A percentile compares a stretch with the other conserved stretches of the same genome.
Evolutionary conservation across 345 rosid genomes (phyloP).

Genomic region (Aurinia saxatilis): DNA sequence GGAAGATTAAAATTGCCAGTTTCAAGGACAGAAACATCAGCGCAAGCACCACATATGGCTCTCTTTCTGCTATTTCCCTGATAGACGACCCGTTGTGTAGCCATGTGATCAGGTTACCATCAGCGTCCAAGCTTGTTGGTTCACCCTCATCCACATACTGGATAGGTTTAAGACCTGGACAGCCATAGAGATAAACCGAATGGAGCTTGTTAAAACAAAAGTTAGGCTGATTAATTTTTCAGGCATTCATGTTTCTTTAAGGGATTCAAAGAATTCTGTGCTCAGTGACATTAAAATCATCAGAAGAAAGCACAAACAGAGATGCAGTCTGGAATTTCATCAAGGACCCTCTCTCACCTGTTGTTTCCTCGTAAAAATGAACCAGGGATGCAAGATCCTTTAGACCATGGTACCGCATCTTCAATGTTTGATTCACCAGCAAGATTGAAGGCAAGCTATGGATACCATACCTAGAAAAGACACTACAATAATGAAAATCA

Average conservation of each 20-base stretch:
- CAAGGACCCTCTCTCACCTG: conserved; percentile 38
- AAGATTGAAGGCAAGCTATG: conserved; percentile 83
- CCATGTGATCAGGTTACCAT: conserved; percentile 27
- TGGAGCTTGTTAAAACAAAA: not conserved
- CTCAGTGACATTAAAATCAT: not conserved
- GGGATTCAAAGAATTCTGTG: not conserved
- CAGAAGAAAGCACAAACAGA: not conserved
- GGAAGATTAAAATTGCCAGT: conserved; percentile 41
- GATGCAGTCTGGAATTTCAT: not conserved
- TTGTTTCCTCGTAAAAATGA: conserved; percentile 62
- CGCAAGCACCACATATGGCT: conserved; percentile 52
- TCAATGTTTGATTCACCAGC: conserved; percentile 56
- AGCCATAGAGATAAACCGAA: conserved; percentile 7
- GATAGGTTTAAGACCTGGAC: conserved; percentile 54
- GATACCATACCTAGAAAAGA: conserved; percentile 81
- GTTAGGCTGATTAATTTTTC: not conserved
- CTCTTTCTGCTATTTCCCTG: conserved; percentile 42
- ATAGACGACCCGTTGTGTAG: conserved; percentile 30
- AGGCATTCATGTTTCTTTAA: not conserved
- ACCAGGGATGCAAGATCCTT: conserved; percentile 54
- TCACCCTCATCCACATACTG: conserved; percentile 38
- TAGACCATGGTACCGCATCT: conserved; percentile 48
- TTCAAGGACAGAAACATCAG: conserved; percentile 49
- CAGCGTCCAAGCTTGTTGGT: conserved; percentile 18
- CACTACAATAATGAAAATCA: conserved; percentile 34